These are phyloP conservation scores for Bocquillonia castaneifolia DNA, from an alignment of 441 rosid genomes.

Conservation along the genomic window DNA sequence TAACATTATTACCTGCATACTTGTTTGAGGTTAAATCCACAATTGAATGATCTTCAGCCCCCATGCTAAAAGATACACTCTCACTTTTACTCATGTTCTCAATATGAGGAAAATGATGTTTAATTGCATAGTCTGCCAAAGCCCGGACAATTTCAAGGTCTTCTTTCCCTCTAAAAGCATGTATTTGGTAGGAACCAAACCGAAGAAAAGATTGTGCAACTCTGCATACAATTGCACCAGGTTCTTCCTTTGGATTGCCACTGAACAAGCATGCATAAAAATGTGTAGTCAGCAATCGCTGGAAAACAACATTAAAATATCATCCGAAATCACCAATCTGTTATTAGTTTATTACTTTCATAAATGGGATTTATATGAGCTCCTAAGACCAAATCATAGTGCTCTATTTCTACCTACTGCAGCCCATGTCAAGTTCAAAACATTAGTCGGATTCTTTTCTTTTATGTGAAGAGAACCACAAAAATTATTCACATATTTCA, in stretches of 20 bases:
- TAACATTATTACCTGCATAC: conserved; percentile 67
- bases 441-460: no score
- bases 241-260: conserved; percentile 95
- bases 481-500: neutral
- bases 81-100: conserved; percentile 78
- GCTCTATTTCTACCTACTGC: neutral
- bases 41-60: conserved; percentile 64
- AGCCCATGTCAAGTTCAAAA: neutral
- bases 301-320: neutral
- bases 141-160: conserved; percentile 65
- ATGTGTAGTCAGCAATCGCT: conserved; percentile 11
- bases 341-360: conserved; percentile 5
- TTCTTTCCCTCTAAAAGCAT: conserved; percentile 85
- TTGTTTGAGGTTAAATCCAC: conserved; percentile 93
- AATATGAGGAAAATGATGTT: conserved; percentile 79
- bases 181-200: conserved; percentile 89
- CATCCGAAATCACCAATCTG: conserved; percentile 9
- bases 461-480: neutral
- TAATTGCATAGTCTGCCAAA: conserved; percentile 89
- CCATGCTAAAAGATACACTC: conserved; percentile 77
- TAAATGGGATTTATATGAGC: neutral
- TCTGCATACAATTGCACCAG: conserved; percentile 94
- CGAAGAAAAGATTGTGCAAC: conserved; percentile 84
- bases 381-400: neutral
- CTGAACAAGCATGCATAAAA: conserved; percentile 36